Evolutionary conservation across 2,329 filamentous ascomycete genomes (phyloP).

Genomic region (Paracoccidioides lutzii): DNA sequence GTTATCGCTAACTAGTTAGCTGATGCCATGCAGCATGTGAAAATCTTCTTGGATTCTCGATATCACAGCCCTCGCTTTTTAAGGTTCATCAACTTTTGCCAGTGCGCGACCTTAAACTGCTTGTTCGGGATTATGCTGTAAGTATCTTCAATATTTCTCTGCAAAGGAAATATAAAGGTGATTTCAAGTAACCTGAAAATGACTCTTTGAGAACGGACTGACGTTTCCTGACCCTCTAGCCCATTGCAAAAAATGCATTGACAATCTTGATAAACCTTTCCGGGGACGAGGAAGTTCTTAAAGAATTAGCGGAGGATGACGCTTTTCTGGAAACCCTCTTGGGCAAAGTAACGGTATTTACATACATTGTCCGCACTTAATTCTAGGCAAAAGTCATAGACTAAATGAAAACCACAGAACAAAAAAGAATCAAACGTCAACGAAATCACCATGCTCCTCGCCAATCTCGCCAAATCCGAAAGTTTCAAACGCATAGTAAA

Average conservation of each 20-base stretch:
- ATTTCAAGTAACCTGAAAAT: not conserved
- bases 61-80: conserved; percentile 66
- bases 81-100: conserved; percentile 67
- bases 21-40: conserved; percentile 51
- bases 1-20: conserved; percentile 11
- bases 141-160: conserved; percentile 19
- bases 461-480: conserved; percentile 78
- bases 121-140: conserved; percentile 73
- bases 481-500: conserved; percentile 55
- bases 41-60: conserved; percentile 73
- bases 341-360: conserved; percentile 59
- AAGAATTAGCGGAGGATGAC: conserved; percentile 62
- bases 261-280: conserved; percentile 72
- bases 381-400: not conserved
- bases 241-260: conserved; percentile 84
- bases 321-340: conserved; percentile 66
- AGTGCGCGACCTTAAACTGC: conserved; percentile 72
- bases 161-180: not conserved
- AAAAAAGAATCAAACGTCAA: conserved; percentile 67
- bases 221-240: conserved; percentile 33
- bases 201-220: not conserved
- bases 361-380: conserved; percentile 3
- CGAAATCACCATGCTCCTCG: conserved; percentile 77
- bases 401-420: conserved; percentile 16
- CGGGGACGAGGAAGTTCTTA: conserved; percentile 63